A percentile compares a stretch with the other conserved stretches of the same genome.
Evolutionary conservation across 768 basidiomycete species (phyloP).

Genomic region (Phallus indusiatus): DNA sequence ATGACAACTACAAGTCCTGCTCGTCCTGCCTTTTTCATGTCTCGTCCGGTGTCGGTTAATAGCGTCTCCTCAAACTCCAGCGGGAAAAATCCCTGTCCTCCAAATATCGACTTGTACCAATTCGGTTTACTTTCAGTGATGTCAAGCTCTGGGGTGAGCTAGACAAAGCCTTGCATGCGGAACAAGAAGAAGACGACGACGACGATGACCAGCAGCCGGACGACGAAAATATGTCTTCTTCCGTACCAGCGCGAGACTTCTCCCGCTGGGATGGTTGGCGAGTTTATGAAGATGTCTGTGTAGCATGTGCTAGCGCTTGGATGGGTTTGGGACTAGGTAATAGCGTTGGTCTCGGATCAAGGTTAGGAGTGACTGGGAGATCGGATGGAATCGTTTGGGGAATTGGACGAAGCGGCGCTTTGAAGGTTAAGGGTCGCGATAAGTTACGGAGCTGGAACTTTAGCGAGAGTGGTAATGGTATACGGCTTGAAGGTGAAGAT

Average conservation of each 20-base stretch:
- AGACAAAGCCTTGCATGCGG: conserved; percentile 45
- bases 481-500: conserved; percentile 60
- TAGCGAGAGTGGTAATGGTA: conserved; percentile 42
- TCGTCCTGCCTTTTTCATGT: conserved; percentile 57
- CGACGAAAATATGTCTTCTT: conserved; percentile 13
- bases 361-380: background rate
- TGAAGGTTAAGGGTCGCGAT: conserved; percentile 30
- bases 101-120: conserved; percentile 46
- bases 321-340: conserved; percentile 53
- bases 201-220: conserved; percentile 17
- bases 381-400: background rate
- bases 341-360: conserved; percentile 18
- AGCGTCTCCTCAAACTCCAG: background rate
- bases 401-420: background rate
- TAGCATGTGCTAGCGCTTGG: conserved; percentile 79
- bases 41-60: conserved; percentile 34
- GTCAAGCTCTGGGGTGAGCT: conserved; percentile 74
- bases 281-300: conserved; percentile 77
- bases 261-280: conserved; percentile 70
- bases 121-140: conserved; percentile 80
- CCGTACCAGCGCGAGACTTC: conserved; percentile 23
- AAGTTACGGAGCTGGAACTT: conserved; percentile 35
- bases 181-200: background rate
- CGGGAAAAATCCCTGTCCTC: conserved; percentile 24
- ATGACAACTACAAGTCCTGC: conserved; percentile 52